phyloP scores from a whole-genome alignment of 1,284 basidiomycete genomes.

The Somion occarium region DNA sequence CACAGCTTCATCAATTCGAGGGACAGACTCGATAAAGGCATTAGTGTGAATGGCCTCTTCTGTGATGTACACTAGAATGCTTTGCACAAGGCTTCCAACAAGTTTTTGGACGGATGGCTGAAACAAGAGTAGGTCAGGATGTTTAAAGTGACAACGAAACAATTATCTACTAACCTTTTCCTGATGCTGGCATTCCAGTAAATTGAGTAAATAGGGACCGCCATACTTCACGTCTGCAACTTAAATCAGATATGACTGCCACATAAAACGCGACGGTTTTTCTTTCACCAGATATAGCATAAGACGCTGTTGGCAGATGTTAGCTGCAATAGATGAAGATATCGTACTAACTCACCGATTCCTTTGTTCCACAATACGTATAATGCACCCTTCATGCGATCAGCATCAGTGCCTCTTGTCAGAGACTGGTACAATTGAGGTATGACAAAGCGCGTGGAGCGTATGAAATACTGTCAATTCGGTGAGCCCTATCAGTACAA shows the following conservation, averaged over 20 bases:
- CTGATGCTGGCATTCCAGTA: slow-evolving; percentile 86
- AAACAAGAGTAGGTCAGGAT: slow-evolving; percentile 12
- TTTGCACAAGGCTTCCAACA: slow-evolving; percentile 68
- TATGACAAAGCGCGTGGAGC: slow-evolving; percentile 73
- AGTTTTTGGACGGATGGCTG: slow-evolving; percentile 91
- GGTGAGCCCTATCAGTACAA: slow-evolving; percentile 10
- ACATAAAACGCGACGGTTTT: too few species aligned
- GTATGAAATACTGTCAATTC: slow-evolving; percentile 69
- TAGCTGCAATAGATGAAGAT: slow-evolving; percentile 1
- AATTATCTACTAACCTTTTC: slow-evolving; percentile 62
- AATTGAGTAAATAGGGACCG: slow-evolving; percentile 59
- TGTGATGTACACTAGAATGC: slow-evolving; percentile 53
- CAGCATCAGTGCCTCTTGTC: slow-evolving; percentile 77
- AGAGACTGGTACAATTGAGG: slow-evolving; percentile 73
- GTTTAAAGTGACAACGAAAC: not conserved
- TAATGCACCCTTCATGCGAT: slow-evolving; percentile 93
- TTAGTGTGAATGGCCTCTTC: slow-evolving; percentile 63
- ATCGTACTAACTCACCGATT: slow-evolving; percentile 39
- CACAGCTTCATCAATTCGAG: slow-evolving; percentile 42
- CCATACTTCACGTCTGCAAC: slow-evolving; percentile 34
- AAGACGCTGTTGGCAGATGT: slow-evolving; percentile 39
- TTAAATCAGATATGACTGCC: slow-evolving; percentile 39
- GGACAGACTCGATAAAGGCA: slow-evolving; percentile 45
- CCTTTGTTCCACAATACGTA: slow-evolving; percentile 84
- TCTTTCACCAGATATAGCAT: slow-evolving; percentile 31